Conservation (phyloP, 164 flowering plant species). For the Kalanchoe fedtschenkoi region DNA sequence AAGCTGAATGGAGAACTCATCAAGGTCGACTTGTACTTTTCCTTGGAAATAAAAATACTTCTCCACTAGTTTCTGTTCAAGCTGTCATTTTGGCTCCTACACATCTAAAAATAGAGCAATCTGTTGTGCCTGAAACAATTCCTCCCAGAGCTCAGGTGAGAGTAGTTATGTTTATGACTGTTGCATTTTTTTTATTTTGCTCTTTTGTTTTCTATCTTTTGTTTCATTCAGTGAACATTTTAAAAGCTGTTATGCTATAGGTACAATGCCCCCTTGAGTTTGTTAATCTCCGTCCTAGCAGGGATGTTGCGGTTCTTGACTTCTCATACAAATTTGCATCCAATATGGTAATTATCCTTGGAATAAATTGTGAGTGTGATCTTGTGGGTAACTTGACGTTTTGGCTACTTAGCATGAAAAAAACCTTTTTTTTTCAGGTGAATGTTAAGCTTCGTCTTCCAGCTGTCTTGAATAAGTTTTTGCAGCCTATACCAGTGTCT, state of each 20-base stretch:
- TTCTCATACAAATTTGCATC: constrained; percentile 81
- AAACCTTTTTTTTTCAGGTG: constrained; percentile 34
- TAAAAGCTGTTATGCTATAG: constrained; percentile 20
- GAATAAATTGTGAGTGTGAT: neutral
- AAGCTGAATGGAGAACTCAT: constrained; percentile 92
- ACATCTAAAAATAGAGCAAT: constrained; percentile 79
- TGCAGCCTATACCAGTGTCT: constrained; percentile 74
- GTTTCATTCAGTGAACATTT: neutral
- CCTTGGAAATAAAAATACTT: constrained; percentile 91
- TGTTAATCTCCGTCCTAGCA: constrained; percentile 79
- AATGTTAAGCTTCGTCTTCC: constrained; percentile 92
- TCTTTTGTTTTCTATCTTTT: neutral
- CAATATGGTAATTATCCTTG: constrained; percentile 33
- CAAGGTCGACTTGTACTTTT: constrained; percentile 93
- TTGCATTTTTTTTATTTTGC: neutral
- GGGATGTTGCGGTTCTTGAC: constrained; percentile 94
- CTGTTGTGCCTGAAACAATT: constrained; percentile 87
- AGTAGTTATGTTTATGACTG: constrained; percentile 1
- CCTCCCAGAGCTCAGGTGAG: constrained; percentile 98
- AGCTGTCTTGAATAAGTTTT: constrained; percentile 78
- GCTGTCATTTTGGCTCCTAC: constrained; percentile 79
- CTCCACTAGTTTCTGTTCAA: constrained; percentile 76
- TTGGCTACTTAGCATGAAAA: neutral
- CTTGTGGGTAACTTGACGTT: neutral
- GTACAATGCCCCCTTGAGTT: constrained; percentile 96